Base-by-base conservation (phyloP, 164 flowering plant species). In the Tetrastigma voinierianum region DNA sequence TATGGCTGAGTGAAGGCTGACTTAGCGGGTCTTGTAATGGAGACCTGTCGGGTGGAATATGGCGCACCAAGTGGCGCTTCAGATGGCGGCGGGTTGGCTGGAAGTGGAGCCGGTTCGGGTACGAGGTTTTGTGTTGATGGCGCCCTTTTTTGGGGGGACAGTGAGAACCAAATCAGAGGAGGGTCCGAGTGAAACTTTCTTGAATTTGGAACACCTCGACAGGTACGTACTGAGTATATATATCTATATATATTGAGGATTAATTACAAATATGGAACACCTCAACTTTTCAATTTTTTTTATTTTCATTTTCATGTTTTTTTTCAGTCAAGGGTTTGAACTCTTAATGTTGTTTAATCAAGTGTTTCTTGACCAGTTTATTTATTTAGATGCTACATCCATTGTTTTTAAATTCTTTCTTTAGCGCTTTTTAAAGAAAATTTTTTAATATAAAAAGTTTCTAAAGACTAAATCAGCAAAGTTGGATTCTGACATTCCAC, bases 41-140 rank as follows among this genome's bases (percentile, higher is more conserved):
- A 83, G 85, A 82, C 62, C 79, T 83, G 32, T 76, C 85, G 0
- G 85, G 85, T 0, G 85, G 85, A 32, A 82, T 54, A 56, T 79
- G 2, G 83, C 80, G 16, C 85, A 82, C 46, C 77, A 82, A 20
- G 24, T 82, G 65, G 85, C 85, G 18, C 72, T 79, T 14, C 52
- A 51, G 49, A 10, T 77, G 19, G 85, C 81, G 14, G 24, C 65
- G 20, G 76, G 78, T 1, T 60, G 67, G 40, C 51, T 23, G 1
- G 67, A 62, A 18, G 2, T 59, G 47, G 23, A 8, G 0, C 79
- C 76, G 64, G 73, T 82, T 46, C 62, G 65, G 64, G 65, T 79
- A 2, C 58, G 81, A 7, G 85, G 85, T 15, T 77, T 62, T 24
- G 74, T 82, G 14, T 17, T 79, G 59, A 25, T 77, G 69, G 79